phyloP scores from a whole-genome alignment of 371 early-diverging fungal species.

The Mucor irregularis region DNA sequence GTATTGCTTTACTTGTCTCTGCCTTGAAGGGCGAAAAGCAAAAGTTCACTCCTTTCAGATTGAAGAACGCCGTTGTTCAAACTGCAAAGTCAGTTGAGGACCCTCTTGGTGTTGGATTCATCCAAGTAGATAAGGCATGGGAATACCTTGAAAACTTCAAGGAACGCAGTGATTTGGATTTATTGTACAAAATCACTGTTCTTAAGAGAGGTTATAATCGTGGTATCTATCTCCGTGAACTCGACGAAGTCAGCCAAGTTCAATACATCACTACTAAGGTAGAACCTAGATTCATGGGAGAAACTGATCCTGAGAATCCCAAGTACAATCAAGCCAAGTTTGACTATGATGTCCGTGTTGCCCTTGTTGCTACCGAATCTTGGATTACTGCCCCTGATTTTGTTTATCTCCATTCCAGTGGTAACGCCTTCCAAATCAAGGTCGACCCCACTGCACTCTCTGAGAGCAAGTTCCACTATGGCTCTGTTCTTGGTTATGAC shows the following conservation, averaged over 20 bases:
- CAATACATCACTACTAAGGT: conserved; percentile 64
- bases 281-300: conserved; percentile 77
- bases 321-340: conserved; percentile 67
- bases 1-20: conserved; percentile 80
- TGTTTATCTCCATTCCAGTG: conserved; percentile 69
- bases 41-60: conserved; percentile 78
- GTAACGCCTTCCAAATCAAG: conserved; percentile 69
- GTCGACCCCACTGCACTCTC: conserved; percentile 82
- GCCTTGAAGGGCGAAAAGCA: conserved; percentile 70
- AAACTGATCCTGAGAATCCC: conserved; percentile 59
- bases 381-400: conserved; percentile 87
- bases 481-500: conserved; percentile 82
- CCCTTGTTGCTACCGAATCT: conserved; percentile 65
- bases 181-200: conserved; percentile 59
- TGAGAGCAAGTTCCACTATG: conserved; percentile 78
- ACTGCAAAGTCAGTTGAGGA: conserved; percentile 79
- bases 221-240: conserved; percentile 88
- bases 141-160: conserved; percentile 69
- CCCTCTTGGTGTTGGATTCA: conserved; percentile 75
- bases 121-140: conserved; percentile 90
- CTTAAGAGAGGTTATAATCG: conserved; percentile 50
- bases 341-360: conserved; percentile 79
- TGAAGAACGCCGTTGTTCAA: conserved; percentile 78
- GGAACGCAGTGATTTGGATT: conserved; percentile 65
- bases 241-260: conserved; percentile 67